Evolutionary conservation across 2,329 filamentous ascomycete genomes (phyloP), one percentile per base, ranked within the genome.

Genomic region (Sclerotinia borealis): DNA sequence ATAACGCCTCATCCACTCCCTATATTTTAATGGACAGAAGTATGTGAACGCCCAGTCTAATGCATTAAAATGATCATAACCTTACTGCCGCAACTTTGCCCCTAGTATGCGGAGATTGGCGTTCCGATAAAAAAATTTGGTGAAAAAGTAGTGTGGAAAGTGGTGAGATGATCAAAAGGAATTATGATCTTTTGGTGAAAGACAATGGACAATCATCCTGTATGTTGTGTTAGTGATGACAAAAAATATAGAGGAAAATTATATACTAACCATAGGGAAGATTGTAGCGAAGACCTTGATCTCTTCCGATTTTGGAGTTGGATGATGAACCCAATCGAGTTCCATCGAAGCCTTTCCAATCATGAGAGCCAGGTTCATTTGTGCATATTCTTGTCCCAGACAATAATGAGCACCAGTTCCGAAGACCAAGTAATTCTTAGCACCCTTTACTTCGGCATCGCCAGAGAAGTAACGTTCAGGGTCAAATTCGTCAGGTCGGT

Each of bases 251-350:
- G 8, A 48, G 10, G 11, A 17, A 27, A 17, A 49, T 17, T 36
- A 8, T 34, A 37, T 19, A 63, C 87, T 77, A 79, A 96, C 93
- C 89, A 90, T 89, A 63, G 95, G 95, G 83, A 99, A 99, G 71
- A 99, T 96, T 34, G 92, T 97, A 47, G 95, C 95, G 79, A 98
- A 99, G 69, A 98, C 93, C 81, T 96, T 93, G 78, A 99, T 98
- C 77, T 96, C 88, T 79, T 99, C 95, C 0, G 91, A 96, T 64
- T 81, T 74, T 0, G 90, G 86, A 13, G 95, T 98, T 22, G 92
- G 79, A 75, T 92, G 86, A 77, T 99, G 95, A 76, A 87, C 84
- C 93, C 93, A 98, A 77, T 98, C 87, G 69, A 98, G 81, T 74
- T 87, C 81, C 76, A 96, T 82, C 68, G 91, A 90, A 10, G 92